Evolutionary conservation across 441 rosid genomes (phyloP).

Genomic region (Hura crepitans): DNA sequence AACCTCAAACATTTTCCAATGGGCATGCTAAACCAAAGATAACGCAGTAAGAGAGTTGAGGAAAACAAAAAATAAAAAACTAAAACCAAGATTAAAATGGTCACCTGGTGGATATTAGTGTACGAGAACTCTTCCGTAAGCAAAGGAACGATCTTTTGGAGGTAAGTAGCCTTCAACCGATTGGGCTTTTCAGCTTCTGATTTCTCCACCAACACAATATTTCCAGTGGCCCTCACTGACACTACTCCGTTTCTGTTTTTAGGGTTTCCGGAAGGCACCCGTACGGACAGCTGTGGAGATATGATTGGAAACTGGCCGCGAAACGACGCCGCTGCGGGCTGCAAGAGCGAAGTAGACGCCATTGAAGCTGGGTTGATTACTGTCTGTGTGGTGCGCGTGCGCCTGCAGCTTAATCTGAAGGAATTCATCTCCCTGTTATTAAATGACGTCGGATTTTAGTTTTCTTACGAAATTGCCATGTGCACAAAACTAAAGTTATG

Average conservation of each 20-base stretch:
- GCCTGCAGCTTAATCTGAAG: not conserved
- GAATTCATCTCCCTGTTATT: not conserved
- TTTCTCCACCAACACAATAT: slow-evolving; percentile 68
- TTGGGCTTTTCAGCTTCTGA: slow-evolving; percentile 59
- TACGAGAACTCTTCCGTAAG: slow-evolving; percentile 78
- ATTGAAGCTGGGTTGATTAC: slow-evolving; percentile 26
- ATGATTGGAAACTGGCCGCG: slow-evolving; percentile 41
- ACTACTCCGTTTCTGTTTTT: slow-evolving; percentile 33
- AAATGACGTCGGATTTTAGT: not conserved
- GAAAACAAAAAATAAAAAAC: not conserved
- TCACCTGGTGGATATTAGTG: slow-evolving; percentile 72
- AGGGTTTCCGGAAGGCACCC: slow-evolving; percentile 25
- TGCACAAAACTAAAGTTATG: rapidly evolving
- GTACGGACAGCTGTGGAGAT: slow-evolving; percentile 34
- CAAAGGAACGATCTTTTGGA: slow-evolving; percentile 75
- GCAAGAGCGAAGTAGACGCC: slow-evolving; percentile 53
- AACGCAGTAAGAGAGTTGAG: not conserved
- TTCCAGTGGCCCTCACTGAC: slow-evolving; percentile 51
- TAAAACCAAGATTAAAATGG: not conserved
- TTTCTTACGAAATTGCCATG: slow-evolving; percentile 22
- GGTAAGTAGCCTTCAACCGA: slow-evolving; percentile 66
- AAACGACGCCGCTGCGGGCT: slow-evolving; percentile 56
- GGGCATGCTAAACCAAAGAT: not conserved
- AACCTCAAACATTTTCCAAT: not conserved
- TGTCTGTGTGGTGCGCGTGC: not conserved